Evolutionary conservation across 2,329 filamentous ascomycete species (phyloP).

Genomic region (Alternaria novae-zelandiae): DNA sequence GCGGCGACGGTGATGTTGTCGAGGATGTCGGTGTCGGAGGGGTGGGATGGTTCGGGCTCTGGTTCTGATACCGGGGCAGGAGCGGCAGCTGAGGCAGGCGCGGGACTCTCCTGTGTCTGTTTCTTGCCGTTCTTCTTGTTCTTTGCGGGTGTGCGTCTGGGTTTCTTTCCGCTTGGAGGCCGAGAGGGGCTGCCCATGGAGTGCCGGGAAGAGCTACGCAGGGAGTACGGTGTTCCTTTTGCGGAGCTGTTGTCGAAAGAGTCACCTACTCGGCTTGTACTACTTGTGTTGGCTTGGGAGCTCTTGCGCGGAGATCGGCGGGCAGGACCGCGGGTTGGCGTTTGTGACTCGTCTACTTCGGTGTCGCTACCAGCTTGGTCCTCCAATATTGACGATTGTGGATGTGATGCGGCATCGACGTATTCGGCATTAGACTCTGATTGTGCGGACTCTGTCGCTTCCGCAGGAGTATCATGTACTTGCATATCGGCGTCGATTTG

Average conservation of each 20-base stretch:
- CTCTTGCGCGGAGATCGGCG: constrained; percentile 4
- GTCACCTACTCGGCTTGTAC: constrained; percentile 44
- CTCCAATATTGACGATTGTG: neutral
- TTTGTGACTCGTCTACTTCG: constrained; percentile 32
- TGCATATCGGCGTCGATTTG: constrained; percentile 46
- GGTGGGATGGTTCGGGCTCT: neutral
- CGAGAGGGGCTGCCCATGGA: constrained; percentile 28
- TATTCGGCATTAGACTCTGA: constrained; percentile 28
- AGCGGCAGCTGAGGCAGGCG: neutral
- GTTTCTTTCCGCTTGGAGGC: constrained; percentile 29
- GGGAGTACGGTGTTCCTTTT: constrained; percentile 23
- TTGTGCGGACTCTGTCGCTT: constrained; percentile 8
- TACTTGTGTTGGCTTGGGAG: constrained; percentile 20
- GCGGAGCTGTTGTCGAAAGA: constrained; percentile 41
- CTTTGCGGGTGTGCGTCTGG: constrained; percentile 24
- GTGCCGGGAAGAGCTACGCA: constrained; percentile 38
- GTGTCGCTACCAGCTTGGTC: constrained; percentile 21
- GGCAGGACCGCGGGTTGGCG: constrained; percentile 3
- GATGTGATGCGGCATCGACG: constrained; percentile 34
- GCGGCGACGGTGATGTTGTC: constrained; percentile 51
- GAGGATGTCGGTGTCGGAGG: constrained; percentile 42
- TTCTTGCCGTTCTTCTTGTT: constrained; percentile 10
- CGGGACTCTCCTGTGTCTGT: neutral
- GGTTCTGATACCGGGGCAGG: neutral
- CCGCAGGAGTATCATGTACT: constrained; percentile 17